Conservation (phyloP, 1,284 basidiomycete genomes). For the Fomes fomentarius region DNA sequence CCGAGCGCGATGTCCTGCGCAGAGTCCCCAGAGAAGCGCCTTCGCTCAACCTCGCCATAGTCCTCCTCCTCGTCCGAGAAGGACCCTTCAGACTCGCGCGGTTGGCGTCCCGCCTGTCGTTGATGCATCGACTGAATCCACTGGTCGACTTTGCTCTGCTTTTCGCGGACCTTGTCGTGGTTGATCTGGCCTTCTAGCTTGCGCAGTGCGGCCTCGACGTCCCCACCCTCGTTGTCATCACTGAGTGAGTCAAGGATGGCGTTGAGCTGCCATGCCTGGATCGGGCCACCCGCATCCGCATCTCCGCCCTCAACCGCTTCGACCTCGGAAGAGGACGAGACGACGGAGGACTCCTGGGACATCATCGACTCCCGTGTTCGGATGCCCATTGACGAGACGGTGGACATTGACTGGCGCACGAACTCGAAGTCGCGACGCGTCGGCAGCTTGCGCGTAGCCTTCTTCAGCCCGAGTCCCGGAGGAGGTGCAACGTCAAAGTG, state of each 20-base stretch:
- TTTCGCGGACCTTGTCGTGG: slow-evolving; percentile 65
- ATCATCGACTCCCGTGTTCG: slow-evolving; percentile 58
- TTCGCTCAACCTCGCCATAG: slow-evolving; percentile 30
- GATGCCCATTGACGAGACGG: slow-evolving; percentile 78
- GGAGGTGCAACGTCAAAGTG: slow-evolving; percentile 36
- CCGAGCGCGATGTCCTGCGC: slow-evolving; percentile 18
- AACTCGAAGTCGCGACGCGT: slow-evolving; percentile 79
- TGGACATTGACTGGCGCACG: slow-evolving; percentile 64
- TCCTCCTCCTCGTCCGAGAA: slow-evolving; percentile 38
- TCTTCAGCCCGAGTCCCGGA: slow-evolving; percentile 52
- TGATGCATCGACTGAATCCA: slow-evolving; percentile 79
- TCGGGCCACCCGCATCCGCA: slow-evolving; percentile 41
- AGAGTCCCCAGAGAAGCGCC: slow-evolving; percentile 21
- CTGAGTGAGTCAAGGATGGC: slow-evolving; percentile 77
- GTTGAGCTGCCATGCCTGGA: slow-evolving; percentile 80
- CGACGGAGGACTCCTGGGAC: slow-evolving; percentile 45
- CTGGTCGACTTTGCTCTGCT: slow-evolving; percentile 75
- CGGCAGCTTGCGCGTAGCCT: slow-evolving; percentile 60
- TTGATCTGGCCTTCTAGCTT: slow-evolving; percentile 86
- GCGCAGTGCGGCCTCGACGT: slow-evolving; percentile 78
- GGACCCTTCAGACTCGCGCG: slow-evolving; percentile 32
- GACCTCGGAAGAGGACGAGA: slow-evolving; percentile 46
- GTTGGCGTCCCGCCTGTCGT: slow-evolving; percentile 49
- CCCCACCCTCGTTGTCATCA: slow-evolving; percentile 74
- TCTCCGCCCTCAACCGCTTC: slow-evolving; percentile 27